Percentiles rank a stretch among this genome's conserved stretches.
Evolutionary conservation across 768 basidiomycete genomes (phyloP).

Genomic region (Cystobasidium onofrii): DNA sequence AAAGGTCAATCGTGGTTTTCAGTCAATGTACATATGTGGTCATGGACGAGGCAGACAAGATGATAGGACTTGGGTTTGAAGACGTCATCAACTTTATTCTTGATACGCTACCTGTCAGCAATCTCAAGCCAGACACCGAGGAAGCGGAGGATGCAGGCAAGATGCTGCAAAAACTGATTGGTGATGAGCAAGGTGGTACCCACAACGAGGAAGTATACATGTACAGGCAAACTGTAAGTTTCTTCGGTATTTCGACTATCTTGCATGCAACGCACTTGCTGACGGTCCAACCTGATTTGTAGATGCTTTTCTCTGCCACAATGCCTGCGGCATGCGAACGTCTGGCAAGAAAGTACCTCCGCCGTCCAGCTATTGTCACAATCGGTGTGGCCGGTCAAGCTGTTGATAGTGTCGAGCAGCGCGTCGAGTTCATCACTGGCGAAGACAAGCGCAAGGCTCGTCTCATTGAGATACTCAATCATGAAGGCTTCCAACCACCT

Average conservation of each 20-base stretch:
- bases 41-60: constrained; percentile 99
- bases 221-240: constrained; percentile 40
- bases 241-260: not conserved
- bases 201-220: constrained; percentile 33
- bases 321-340: constrained; percentile 51
- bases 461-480: constrained; percentile 85
- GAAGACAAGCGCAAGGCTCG: constrained; percentile 93
- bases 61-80: constrained; percentile 98
- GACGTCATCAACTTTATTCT: constrained; percentile 86
- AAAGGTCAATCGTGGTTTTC: constrained; percentile 87
- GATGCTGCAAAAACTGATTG: constrained; percentile 58
- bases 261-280: not conserved
- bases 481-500: constrained; percentile 69
- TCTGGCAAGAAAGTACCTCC: constrained; percentile 84
- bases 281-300: constrained; percentile 31
- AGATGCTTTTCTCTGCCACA: constrained; percentile 64
- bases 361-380: constrained; percentile 85
- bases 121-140: constrained; percentile 74
- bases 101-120: constrained; percentile 77
- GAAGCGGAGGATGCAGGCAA: constrained; percentile 58
- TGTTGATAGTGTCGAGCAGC: constrained; percentile 94
- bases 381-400: constrained; percentile 97
- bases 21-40: constrained; percentile 97
- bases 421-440: constrained; percentile 81
- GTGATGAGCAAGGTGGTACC: constrained; percentile 30